These are phyloP conservation scores for Pyrrhoderma noxium DNA, from an alignment of 1,284 basidiomycete species.

Conservation along the genomic window DNA sequence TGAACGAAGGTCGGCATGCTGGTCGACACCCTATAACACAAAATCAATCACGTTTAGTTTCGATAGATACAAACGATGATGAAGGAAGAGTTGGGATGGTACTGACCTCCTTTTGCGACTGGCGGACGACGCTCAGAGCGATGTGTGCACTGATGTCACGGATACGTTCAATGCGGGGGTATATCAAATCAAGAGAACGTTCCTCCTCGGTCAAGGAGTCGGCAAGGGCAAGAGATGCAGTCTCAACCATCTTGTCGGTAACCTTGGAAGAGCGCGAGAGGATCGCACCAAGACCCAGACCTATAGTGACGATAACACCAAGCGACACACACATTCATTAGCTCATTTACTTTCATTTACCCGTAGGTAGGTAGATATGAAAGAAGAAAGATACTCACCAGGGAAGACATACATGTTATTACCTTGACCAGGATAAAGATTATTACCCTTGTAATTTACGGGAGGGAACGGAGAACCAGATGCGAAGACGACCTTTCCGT, in stretches of 20 bases:
- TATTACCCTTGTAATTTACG: conserved; percentile 50
- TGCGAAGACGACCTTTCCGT: conserved; percentile 78
- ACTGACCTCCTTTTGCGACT: conserved; percentile 68
- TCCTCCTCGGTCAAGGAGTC: conserved; percentile 73
- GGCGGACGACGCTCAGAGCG: conserved; percentile 65
- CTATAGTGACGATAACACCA: too few relatives aligned
- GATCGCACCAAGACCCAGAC: conserved; percentile 77
- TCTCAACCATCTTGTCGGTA: conserved; percentile 78
- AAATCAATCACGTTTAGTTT: too few relatives aligned
- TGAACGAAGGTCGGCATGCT: conserved; percentile 43
- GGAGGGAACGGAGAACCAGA: conserved; percentile 85
- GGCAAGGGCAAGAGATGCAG: conserved; percentile 70
- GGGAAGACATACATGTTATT: conserved; percentile 88
- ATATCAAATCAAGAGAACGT: conserved; percentile 54
- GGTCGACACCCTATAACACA: conserved; percentile 48
- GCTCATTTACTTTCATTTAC: too few relatives aligned
- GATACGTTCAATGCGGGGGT: conserved; percentile 74
- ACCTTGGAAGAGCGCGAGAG: conserved; percentile 58
- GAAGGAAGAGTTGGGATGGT: too few relatives aligned
- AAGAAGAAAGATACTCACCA: conserved; percentile 31
- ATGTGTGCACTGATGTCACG: conserved; percentile 77
- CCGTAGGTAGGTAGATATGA: conserved; percentile 5
- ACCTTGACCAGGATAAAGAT: conserved; percentile 79
- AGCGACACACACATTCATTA: too few relatives aligned
- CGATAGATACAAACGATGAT: too few relatives aligned